Evolutionary conservation across 495 filamentous ascomycete species (phyloP), one percentile per base, ranked within the genome.

Genomic region (Penicillium steckii): DNA sequence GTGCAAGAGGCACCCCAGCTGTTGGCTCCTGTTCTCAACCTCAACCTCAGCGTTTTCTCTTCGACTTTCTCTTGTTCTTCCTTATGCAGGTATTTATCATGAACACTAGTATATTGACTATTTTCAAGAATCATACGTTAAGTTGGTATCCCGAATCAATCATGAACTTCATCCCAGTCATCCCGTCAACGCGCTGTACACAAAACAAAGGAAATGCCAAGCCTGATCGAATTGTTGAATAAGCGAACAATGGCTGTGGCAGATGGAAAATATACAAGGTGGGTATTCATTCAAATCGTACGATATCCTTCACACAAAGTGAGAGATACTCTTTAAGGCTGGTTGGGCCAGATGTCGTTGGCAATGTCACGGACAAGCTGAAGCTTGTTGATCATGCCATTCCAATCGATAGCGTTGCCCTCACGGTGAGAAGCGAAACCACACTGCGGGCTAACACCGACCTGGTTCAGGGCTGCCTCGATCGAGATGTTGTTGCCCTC

Each of bases 381-480:
- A 52, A 90, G 62, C 72, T 90, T 90, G 57, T 76, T 79, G 59
- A 85, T 81, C 85, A 89, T 84, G 33, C 86, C 85, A 8, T 86
- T 75, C 51, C 78, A 68, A 37, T 75, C 78, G 27, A 90, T 72
- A 10, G 80, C 78, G 53, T 90, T 89, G 0, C 86, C 87, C 55
- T 74, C 82, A 52, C 80, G 78, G 61, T 89, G 85, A 17, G 83
- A 87, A 38, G 85, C 87, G 66, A 91, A 91, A 8, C 89, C 89
- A 68, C 88, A 92, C 74, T 92, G 88, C 0, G 88, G 88, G 66
- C 83, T 88, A 37, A 91, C 80, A 55, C 78, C 80, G 32, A 90
- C 71, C 55, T 86, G 81, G 65, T 85, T 79, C 18, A 91, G 69
- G 0, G 86, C 86, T 63, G 87, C 80, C 61, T 86, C 80, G 22